phyloP scores from a whole-genome alignment of 257 asterid genomes.

The Fraxinus excelsior region DNA sequence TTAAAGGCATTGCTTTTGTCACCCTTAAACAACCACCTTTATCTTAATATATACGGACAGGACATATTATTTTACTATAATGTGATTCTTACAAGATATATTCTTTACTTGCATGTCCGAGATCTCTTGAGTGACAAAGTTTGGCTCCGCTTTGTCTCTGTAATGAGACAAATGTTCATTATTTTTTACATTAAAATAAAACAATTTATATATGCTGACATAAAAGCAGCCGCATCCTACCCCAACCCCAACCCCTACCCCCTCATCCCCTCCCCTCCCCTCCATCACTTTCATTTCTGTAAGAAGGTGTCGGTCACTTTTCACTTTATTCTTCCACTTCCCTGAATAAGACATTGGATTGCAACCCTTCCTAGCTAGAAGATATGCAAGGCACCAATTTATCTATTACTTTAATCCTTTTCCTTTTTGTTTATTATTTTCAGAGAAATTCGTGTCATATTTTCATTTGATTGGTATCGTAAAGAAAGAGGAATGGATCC shows the following conservation, averaged over 20 bases:
- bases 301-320: slow-evolving; percentile 77
- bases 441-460: not conserved
- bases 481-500: too few species aligned
- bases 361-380: not conserved
- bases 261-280: too few species aligned
- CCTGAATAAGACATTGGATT: slow-evolving; percentile 39
- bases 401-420: not conserved
- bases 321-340: slow-evolving; percentile 86
- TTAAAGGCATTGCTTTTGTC: slow-evolving; percentile 57
- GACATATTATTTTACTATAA: too few species aligned
- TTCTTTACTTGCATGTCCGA: slow-evolving; percentile 81
- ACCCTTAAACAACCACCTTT: slow-evolving; percentile 38
- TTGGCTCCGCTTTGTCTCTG: slow-evolving; percentile 64
- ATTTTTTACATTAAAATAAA: slow-evolving; percentile 19
- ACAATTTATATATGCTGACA: slow-evolving; percentile 20
- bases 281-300: slow-evolving; percentile 56
- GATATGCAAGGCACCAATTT: not conserved
- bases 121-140: slow-evolving; percentile 71
- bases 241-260: slow-evolving; percentile 26
- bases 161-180: slow-evolving; percentile 73
- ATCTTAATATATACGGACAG: too few species aligned
- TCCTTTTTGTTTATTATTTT: not conserved
- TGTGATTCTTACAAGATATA: too few species aligned
- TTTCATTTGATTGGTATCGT: not conserved
- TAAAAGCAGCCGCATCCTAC: slow-evolving; percentile 31